Base-by-base conservation (phyloP, 2,329 filamentous ascomycete genomes). In the Saccharata proteae region DNA sequence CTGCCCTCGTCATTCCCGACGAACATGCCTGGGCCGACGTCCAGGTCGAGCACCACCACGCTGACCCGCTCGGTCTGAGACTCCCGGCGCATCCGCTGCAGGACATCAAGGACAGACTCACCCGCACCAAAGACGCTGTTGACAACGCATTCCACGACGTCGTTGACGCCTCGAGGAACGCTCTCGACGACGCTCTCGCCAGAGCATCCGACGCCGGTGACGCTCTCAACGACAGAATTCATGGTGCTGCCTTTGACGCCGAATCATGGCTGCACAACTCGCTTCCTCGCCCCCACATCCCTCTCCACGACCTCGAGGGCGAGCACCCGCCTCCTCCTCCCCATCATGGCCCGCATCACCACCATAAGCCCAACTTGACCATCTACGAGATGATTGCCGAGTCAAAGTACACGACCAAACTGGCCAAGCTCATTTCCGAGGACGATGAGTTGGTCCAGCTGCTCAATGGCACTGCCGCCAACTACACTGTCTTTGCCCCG, bases 401-500 rank as follows among this genome's bases (percentile, higher is more conserved):
- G 45, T 79, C 71, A 60, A 80, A 85, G 46, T 70, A 82, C 57
- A 86, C 82, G 1, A 80, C 72, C 29, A 80, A 77, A 53, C 77
- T 93, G 26, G 74, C 78, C 16, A 71, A 78, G 48, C 61, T 85
- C n/a, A 69, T 93, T 43, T 67, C 79, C 38, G 67, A 84, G 38
- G 76, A 80, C 49, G 67, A 75, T 1, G 73, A 82, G 31, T 61
- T 93, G 1, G 74, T 88, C 20, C 54, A 78, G 32, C 53, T 75
- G 3, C 69, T 94, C 16, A 90, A 92, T 57, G 70, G 71, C 46
- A 88, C 81, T 2, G 58, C 69, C 20, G 63, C 70, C 14, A 86
- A 88, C 54, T 73, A 78, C 47, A 93, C 86, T 1, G 57, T 90
- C 30, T 92, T 93, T 46, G 80, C 81, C 2, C 86, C 86, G 0